A percentile compares a stretch with the other conserved stretches of the same genome.
Conservation (phyloP, 2,329 filamentous ascomycete species). For the Neofusicoccum parvum region DNA sequence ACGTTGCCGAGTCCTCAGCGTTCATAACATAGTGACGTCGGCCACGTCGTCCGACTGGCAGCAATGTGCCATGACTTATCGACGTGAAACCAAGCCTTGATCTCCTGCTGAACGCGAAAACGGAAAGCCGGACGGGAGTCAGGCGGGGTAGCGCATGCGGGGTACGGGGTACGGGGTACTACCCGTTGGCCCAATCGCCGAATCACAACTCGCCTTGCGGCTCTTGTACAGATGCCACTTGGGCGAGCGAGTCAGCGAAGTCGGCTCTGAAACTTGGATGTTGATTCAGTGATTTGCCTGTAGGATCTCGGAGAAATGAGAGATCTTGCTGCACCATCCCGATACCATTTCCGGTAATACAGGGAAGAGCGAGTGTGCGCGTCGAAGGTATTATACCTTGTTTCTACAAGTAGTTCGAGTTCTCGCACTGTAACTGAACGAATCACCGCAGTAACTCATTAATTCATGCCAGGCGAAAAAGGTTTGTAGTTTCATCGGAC, state of each 20-base stretch:
- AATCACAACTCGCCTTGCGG: not conserved
- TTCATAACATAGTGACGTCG: not conserved
- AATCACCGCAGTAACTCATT: no score
- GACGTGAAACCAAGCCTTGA: constrained; percentile 9
- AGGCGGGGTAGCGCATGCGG: constrained; percentile 6
- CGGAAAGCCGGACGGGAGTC: not conserved
- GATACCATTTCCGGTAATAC: no score
- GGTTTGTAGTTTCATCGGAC: no score
- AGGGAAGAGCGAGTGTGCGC: no score
- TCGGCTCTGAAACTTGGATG: not conserved
- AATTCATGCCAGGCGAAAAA: no score
- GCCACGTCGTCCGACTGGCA: not conserved
- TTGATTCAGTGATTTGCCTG: not conserved
- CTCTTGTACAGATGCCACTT: not conserved
- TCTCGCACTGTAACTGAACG: no score
- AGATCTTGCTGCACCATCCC: no score
- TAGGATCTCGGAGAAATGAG: no score
- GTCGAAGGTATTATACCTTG: no score
- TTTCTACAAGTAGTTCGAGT: no score
- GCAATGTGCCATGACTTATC: not conserved
- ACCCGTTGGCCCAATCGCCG: not conserved
- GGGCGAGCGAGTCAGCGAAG: not conserved
- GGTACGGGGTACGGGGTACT: constrained; percentile 2
- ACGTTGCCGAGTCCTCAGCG: not conserved
- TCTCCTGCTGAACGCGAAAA: not conserved